Evolutionary conservation across 768 basidiomycete species (phyloP).

Genomic region (Fomitopsis serialis): DNA sequence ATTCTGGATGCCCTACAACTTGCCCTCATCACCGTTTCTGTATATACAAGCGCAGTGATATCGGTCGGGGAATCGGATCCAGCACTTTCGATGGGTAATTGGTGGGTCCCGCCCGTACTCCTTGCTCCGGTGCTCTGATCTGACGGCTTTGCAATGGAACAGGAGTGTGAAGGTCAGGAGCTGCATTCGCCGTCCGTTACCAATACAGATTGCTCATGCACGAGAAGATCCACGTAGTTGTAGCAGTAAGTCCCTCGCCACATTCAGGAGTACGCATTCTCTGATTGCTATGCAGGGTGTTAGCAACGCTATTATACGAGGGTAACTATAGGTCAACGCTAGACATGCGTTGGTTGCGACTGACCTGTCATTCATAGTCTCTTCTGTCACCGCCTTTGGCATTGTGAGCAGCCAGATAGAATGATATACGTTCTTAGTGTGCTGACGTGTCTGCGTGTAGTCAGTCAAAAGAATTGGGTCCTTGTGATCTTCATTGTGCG

Average conservation of each 20-base stretch:
- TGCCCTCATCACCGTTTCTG: slow-evolving; percentile 9
- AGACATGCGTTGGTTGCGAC: not conserved
- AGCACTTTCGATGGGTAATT: slow-evolving; percentile 10
- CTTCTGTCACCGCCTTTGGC: slow-evolving; percentile 21
- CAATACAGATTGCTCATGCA: not conserved
- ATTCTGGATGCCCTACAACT: slow-evolving; percentile 15
- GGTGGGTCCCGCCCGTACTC: slow-evolving; percentile 8
- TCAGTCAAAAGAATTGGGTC: slow-evolving; percentile 17
- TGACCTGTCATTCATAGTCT: slow-evolving; percentile 8
- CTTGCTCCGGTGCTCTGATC: not conserved
- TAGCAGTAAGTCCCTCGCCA: slow-evolving; percentile 5
- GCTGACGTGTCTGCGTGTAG: not conserved
- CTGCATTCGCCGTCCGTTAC: not conserved
- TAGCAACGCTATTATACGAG: slow-evolving; percentile 19
- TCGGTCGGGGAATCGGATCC: slow-evolving; percentile 6
- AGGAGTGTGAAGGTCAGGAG: slow-evolving; percentile 20
- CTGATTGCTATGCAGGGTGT: slow-evolving; percentile 12
- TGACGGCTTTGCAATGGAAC: not conserved
- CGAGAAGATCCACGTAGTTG: slow-evolving; percentile 5
- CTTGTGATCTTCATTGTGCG: slow-evolving; percentile 18
- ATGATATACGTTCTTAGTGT: not conserved
- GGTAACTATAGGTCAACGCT: slow-evolving; percentile 3
- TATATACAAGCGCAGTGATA: slow-evolving; percentile 23
- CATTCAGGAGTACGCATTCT: not conserved
- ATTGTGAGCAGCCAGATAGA: slow-evolving; percentile 3